phyloP scores from a whole-genome alignment of 2,329 filamentous ascomycete species.

The Talaromyces atroroseus region DNA sequence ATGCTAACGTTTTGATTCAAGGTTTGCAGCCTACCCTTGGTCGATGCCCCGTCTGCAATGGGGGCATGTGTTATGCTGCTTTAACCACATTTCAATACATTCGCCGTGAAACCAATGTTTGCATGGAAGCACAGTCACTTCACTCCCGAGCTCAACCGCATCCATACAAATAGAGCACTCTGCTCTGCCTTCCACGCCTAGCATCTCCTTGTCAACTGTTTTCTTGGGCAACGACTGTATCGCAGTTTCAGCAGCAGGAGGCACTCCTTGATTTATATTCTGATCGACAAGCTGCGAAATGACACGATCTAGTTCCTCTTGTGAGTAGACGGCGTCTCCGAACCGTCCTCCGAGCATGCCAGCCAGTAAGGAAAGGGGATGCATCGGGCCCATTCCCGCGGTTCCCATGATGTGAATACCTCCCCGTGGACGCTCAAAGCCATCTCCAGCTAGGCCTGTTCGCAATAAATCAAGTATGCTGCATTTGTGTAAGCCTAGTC shows the following conservation, averaged over 20 bases:
- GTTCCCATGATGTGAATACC: slow-evolving; percentile 21
- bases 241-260: slow-evolving; percentile 69
- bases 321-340: slow-evolving; percentile 82
- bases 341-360: slow-evolving; percentile 34
- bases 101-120: slow-evolving; percentile 88
- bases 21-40: slow-evolving; percentile 14
- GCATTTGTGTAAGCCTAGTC: not conserved
- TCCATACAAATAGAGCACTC: slow-evolving; percentile 98
- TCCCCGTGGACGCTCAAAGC: slow-evolving; percentile 7
- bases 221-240: slow-evolving; percentile 70
- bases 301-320: slow-evolving; percentile 85
- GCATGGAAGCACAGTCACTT: slow-evolving; percentile 75
- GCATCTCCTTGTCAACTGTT: slow-evolving; percentile 63
- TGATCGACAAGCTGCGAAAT: slow-evolving; percentile 85
- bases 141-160: slow-evolving; percentile 64
- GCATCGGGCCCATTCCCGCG: slow-evolving; percentile 25
- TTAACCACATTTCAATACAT: slow-evolving; percentile 78
- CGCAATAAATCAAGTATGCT: slow-evolving; percentile 22
- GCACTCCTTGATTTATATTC: slow-evolving; percentile 66
- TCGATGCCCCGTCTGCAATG: slow-evolving; percentile 42
- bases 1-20: not conserved
- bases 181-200: slow-evolving; percentile 60
- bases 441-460: slow-evolving; percentile 15
- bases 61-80: slow-evolving; percentile 88
- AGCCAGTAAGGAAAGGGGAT: slow-evolving; percentile 44